Evolutionary conservation across 768 basidiomycete species (phyloP).

Genomic region (Heimioporus sp.): DNA sequence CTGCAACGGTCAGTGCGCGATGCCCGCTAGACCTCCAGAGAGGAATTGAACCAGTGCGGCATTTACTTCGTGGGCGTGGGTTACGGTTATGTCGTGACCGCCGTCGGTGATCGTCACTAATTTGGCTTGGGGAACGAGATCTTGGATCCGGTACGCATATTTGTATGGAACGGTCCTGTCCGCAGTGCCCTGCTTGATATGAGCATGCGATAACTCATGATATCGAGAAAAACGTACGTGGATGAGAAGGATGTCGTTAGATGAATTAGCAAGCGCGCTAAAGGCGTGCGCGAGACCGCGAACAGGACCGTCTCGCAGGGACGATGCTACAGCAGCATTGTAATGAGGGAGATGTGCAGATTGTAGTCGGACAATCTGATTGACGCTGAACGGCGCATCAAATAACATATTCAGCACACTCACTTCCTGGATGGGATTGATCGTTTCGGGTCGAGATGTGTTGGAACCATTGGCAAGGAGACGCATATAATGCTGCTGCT

Average conservation of each 20-base stretch:
- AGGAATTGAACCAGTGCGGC: conserved; percentile 28
- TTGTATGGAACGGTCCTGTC: conserved; percentile 34
- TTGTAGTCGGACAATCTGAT: conserved; percentile 70
- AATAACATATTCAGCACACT: not conserved
- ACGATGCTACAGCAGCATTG: conserved; percentile 75
- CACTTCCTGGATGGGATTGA: conserved; percentile 46
- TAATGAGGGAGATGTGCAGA: conserved; percentile 74
- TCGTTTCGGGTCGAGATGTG: conserved; percentile 12
- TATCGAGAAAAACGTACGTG: conserved; percentile 43
- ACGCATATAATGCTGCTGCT: conserved; percentile 48
- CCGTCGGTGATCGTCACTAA: conserved; percentile 29
- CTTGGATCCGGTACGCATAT: conserved; percentile 30
- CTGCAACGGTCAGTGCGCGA: too few relatives aligned
- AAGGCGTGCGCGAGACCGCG: conserved; percentile 60
- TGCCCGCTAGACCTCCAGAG: conserved; percentile 6
- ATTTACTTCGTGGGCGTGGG: conserved; percentile 32
- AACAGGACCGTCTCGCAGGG: conserved; percentile 68
- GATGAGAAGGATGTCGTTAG: conserved; percentile 56
- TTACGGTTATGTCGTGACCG: conserved; percentile 32
- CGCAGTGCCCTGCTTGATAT: conserved; percentile 27
- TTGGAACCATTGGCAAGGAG: conserved; percentile 40
- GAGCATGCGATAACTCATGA: not conserved
- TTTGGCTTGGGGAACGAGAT: conserved; percentile 27
- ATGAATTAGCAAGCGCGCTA: conserved; percentile 44
- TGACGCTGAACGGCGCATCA: not conserved